phyloP scores from a whole-genome alignment of 1,284 basidiomycete species.

The Boletellus sp. region DNA sequence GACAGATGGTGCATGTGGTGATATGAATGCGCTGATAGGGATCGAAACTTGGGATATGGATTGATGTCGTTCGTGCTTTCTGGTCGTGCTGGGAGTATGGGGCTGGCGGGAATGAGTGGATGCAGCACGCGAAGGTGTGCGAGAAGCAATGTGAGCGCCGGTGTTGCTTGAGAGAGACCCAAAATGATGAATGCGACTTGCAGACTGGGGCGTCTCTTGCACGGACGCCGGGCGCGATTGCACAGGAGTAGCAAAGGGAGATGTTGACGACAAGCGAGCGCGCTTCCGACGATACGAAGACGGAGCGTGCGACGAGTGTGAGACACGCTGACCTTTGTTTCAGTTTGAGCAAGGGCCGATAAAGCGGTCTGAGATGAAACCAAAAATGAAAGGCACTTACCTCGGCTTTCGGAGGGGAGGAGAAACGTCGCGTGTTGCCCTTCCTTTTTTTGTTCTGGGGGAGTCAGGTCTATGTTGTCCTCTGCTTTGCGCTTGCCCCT shows the following conservation, averaged over 20 bases:
- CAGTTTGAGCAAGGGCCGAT: constrained; percentile 23
- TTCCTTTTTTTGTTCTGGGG: constrained; percentile 45
- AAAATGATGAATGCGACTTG: constrained; percentile 35
- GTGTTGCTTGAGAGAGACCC: constrained; percentile 56
- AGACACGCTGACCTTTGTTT: constrained; percentile 34
- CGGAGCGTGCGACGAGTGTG: constrained; percentile 48
- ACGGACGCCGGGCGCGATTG: constrained; percentile 37
- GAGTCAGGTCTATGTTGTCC: constrained; percentile 45
- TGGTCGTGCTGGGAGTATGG: constrained; percentile 23
- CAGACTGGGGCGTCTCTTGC: constrained; percentile 25
- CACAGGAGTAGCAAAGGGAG: constrained; percentile 33
- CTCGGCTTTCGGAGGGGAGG: constrained; percentile 49
- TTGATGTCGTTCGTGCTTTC: constrained; percentile 39
- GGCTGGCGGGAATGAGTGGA: constrained; percentile 37
- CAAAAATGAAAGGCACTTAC: constrained; percentile 18
- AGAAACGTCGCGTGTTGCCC: constrained; percentile 36
- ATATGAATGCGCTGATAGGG: constrained; percentile 69
- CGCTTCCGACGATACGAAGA: constrained; percentile 70
- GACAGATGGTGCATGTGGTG: constrained; percentile 71
- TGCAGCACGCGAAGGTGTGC: constrained; percentile 36
- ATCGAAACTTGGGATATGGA: constrained; percentile 67
- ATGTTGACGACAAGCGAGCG: constrained; percentile 52
- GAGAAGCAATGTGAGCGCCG: constrained; percentile 35
- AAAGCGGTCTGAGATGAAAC: constrained; percentile 25
- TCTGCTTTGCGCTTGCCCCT: constrained; percentile 53